Evolutionary conservation across 129 eudicot species (phyloP).

Genomic region (Helianthus annuus): HanXRQr2.0-SUNRISE NC_035436.2:174312783-174313282

Average conservation of each 20-base stretch:
- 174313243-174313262: conserved; percentile 2
- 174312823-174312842: conserved; percentile 97
- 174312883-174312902: conserved; percentile 35
- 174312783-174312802: conserved; percentile 90
- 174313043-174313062: not conserved
- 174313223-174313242: not conserved
- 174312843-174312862: conserved; percentile 94
- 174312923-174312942: conserved; percentile 12
- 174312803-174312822: conserved; percentile 99
- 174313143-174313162: not conserved
- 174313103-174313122: not conserved
- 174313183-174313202: not conserved
- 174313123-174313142: conserved; percentile 5
- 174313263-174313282: conserved; percentile 98
- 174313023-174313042: conserved; percentile 18
- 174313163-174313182: not conserved
- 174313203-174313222: conserved; percentile 1
- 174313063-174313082: not conserved
- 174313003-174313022: conserved; percentile 55
- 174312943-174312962: conserved; percentile 38
- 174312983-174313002: conserved; percentile 81
- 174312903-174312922: not conserved
- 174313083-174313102: not conserved
- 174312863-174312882: conserved; percentile 96
- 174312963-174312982: conserved; percentile 98